phyloP scores from a whole-genome alignment of 306 rosid species.

The Gastrolobium villosum region DNA sequence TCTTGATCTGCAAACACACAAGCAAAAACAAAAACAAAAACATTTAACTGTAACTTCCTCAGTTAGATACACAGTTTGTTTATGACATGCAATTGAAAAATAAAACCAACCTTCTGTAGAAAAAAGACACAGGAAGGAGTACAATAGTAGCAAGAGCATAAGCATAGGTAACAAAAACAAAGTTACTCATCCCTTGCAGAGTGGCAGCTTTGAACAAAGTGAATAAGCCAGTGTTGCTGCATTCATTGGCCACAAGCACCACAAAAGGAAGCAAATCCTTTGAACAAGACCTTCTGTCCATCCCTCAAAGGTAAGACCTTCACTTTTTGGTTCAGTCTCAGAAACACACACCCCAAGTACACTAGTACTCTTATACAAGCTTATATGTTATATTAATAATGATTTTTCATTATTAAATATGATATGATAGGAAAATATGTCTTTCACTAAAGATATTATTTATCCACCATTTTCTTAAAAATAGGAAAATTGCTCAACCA shows the following conservation, averaged over 20 bases:
- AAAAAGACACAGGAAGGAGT: conserved; percentile 73
- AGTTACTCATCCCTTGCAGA: conserved; percentile 73
- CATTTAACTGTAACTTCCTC: background rate
- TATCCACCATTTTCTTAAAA: too few species aligned
- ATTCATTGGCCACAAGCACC: conserved; percentile 74
- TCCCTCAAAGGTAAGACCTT: background rate
- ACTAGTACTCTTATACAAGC: background rate
- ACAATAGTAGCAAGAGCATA: conserved; percentile 70
- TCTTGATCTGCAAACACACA: conserved; percentile 61
- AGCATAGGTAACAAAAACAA: conserved; percentile 82
- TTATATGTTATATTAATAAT: background rate
- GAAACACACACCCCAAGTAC: background rate
- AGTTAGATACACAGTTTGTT: background rate
- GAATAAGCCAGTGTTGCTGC: conserved; percentile 71
- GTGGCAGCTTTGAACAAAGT: conserved; percentile 93
- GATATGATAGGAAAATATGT: too few species aligned
- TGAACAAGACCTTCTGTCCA: conserved; percentile 53
- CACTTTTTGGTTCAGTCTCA: background rate
- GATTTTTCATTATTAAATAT: too few species aligned
- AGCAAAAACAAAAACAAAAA: conserved; percentile 19
- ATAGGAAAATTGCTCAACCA: too few species aligned
- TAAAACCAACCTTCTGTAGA: conserved; percentile 57
- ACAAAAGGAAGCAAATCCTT: conserved; percentile 66
- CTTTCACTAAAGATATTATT: too few species aligned
- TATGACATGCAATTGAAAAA: background rate